Evolutionary conservation across 176 grass and related monocot genomes (phyloP).

Genomic region (barley (Hordeum vulgare)): MorexV3_pseudomolecules_assembly NC_058519.1:605123681-605124180

Average conservation of each 20-base stretch:
- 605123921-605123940: conserved; percentile 85
- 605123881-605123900: conserved; percentile 78
- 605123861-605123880: conserved; percentile 95
- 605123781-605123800: conserved; percentile 89
- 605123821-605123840: conserved; percentile 84
- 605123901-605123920: conserved; percentile 83
- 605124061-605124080: not conserved
- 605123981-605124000: not conserved
- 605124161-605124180: conserved; percentile 68
- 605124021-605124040: not conserved
- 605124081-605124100: conserved; percentile 95
- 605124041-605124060: not conserved
- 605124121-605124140: conserved; percentile 92
- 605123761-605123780: conserved; percentile 95
- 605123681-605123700: not conserved
- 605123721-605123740: conserved; percentile 51
- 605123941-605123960: conserved; percentile 77
- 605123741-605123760: conserved; percentile 99
- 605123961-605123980: not conserved
- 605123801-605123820: conserved; percentile 68
- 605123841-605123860: conserved; percentile 80
- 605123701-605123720: not conserved
- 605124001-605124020: not conserved
- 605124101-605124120: conserved; percentile 96
- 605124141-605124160: conserved; percentile 93